Conservation (phyloP, 306 rosid species). For the Vigna unguiculata region DNA sequence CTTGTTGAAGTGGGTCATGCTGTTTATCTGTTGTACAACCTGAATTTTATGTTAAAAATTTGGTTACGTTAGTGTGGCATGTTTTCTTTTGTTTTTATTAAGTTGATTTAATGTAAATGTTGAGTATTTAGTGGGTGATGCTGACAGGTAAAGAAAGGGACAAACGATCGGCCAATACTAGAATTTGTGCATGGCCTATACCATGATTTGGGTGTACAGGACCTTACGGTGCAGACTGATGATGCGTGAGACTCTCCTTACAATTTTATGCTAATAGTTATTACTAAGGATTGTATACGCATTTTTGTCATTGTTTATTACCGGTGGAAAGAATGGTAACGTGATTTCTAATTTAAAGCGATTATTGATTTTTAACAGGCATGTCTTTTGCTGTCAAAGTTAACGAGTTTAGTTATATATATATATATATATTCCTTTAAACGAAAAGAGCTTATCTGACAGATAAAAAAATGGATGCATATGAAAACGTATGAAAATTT, state of each 20-base stretch:
- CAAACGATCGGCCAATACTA: conserved; percentile 67
- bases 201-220: conserved; percentile 90
- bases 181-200: conserved; percentile 83
- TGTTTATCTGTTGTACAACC: background rate
- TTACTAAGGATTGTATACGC: conserved; percentile 32
- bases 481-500: background rate
- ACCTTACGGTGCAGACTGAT: conserved; percentile 83
- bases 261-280: conserved; percentile 11
- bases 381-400: background rate
- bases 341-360: conserved; percentile 26
- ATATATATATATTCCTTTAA: background rate
- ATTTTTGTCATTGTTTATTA: conserved; percentile 23
- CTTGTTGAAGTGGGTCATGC: background rate
- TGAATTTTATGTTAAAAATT: conserved; percentile 24
- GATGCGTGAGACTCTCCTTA: conserved; percentile 50
- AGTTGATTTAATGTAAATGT: conserved; percentile 12
- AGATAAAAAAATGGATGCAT: conserved; percentile 22
- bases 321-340: conserved; percentile 5
- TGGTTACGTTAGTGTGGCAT: background rate
- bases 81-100: background rate
- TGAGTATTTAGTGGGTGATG: conserved; percentile 39
- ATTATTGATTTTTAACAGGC: conserved; percentile 21
- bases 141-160: conserved; percentile 78
- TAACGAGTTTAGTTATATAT: background rate
- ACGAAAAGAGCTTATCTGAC: background rate